Base-by-base conservation (phyloP, 106 monocot species). In the Dioscorea dumetorum region DNA sequence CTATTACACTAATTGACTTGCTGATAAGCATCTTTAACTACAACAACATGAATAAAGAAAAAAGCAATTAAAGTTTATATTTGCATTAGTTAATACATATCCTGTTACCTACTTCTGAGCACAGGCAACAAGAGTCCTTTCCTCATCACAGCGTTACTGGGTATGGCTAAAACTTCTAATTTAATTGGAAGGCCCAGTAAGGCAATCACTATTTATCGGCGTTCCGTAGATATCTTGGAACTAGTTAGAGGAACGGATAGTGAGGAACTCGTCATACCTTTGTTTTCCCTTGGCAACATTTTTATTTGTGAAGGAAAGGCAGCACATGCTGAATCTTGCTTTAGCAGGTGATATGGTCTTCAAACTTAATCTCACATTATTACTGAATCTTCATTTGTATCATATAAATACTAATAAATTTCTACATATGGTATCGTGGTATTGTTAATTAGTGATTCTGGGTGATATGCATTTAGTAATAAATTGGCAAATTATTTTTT, bases 141-240 rank as follows among this genome's bases (percentile, higher is more conserved):
- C 51, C 80, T 92, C 66, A 78, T 92, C 62, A 66, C 76, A 70
- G 80, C 88, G 64, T 80, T 92, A 63, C 53, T 92, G 78, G 91
- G 91, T 68, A 73, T 76, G 67, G 91, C 87, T 60, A 92, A 88
- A 73, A 82, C 80, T 24, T 80, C 81, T 13, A 82, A 62, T 35
- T 76, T 73, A 74, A 66, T 66, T 65, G 83, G 84, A 76, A 84
- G 72, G 50, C 54, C 70, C 34, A 78, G 68, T 58, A 77, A 87
- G 71, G 79, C 94, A 34, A 74, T 78, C 72, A 68, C 65, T 64
- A 54, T 74, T 60, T 90, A 94, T 72, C 33, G 77, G 21, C 72
- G 73, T 12, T 63, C 72, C 48, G 57, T 94, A 66, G 62, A 56
- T 50, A 81, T 94, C 48, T 76, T 90, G 67, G 94, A 94, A 71